A percentile compares a stretch with the other conserved stretches of the same genome.
Conservation (phyloP, 148 eudicot genomes). For the Agrostemma githago region DNA sequence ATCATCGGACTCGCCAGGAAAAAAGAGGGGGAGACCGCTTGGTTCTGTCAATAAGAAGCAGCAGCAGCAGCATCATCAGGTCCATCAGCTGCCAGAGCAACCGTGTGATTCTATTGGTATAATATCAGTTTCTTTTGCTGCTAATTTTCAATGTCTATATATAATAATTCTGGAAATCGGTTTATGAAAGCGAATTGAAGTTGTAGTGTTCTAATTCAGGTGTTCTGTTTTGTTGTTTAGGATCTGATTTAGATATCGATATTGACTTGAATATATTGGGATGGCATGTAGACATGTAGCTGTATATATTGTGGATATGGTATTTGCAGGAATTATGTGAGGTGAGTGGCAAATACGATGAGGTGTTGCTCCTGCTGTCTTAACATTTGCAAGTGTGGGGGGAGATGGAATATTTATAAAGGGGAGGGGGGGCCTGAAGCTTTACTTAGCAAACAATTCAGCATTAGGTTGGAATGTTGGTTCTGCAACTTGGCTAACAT, state of each 20-base stretch:
- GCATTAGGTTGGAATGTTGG: constrained; percentile 16
- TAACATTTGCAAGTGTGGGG: not conserved
- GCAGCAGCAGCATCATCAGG: constrained; percentile 1
- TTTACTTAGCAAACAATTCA: not conserved
- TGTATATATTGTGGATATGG: not conserved
- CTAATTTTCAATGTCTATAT: not conserved
- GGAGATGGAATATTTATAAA: constrained; percentile 5
- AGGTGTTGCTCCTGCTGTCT: constrained; percentile 13
- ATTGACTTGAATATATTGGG: constrained; percentile 1
- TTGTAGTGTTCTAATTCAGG: not conserved
- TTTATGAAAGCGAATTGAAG: not conserved
- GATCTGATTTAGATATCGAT: constrained; percentile 1
- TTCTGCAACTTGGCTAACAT: constrained; percentile 24
- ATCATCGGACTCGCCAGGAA: constrained; percentile 6
- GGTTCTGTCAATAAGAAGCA: constrained; percentile 38
- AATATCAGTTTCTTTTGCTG: not conserved
- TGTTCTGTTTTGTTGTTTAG: not conserved
- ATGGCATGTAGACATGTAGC: not conserved
- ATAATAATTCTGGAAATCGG: not conserved
- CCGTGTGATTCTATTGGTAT: constrained; percentile 26
- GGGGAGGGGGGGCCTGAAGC: constrained; percentile 12
- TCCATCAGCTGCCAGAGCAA: not conserved
- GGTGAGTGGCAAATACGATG: not conserved
- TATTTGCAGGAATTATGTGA: constrained; percentile 10
- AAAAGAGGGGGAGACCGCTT: constrained; percentile 52